A percentile compares a stretch with the other conserved stretches of the same genome.
phyloP scores from a whole-genome alignment of 371 early-diverging fungal genomes.

The Hamiltosporidium tvaerminnensis region DNA sequence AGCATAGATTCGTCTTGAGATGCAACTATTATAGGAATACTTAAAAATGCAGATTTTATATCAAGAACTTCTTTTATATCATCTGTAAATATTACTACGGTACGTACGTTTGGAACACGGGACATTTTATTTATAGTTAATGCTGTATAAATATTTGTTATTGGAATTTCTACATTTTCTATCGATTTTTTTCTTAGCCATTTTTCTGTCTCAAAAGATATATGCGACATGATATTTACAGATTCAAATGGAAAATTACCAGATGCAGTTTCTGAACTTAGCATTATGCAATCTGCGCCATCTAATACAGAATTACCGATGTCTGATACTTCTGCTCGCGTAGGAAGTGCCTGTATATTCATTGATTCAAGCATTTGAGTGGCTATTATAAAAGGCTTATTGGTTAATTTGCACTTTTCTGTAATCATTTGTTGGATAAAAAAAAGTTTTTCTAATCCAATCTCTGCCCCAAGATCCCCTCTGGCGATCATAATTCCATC shows the following conservation, averaged over 20 bases:
- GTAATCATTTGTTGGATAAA: constrained; percentile 88
- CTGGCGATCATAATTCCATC: constrained; percentile 97
- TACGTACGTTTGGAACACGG: no score
- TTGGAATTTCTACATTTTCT: no score
- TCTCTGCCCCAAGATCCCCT: constrained; percentile 87
- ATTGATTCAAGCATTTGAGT: constrained; percentile 97
- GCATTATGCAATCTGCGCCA: constrained; percentile 91
- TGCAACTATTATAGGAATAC: no score
- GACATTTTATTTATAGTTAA: no score
- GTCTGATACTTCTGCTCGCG: constrained; percentile 89
- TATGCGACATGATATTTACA: background rate
- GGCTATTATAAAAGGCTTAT: constrained; percentile 81
- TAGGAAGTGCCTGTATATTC: constrained; percentile 79
- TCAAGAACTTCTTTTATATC: no score
- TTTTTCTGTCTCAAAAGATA: no score
- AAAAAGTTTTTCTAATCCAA: constrained; percentile 71
- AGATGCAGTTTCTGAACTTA: constrained; percentile 89
- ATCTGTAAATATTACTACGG: no score
- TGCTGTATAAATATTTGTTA: no score
- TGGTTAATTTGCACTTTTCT: constrained; percentile 69
- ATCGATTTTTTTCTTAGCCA: no score
- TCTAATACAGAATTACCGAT: constrained; percentile 89
- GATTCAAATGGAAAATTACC: constrained; percentile 61
- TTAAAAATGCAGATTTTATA: no score
- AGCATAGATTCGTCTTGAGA: no score